phyloP scores from a whole-genome alignment of 106 monocot genomes.

The Chionographis japonica region DNA sequence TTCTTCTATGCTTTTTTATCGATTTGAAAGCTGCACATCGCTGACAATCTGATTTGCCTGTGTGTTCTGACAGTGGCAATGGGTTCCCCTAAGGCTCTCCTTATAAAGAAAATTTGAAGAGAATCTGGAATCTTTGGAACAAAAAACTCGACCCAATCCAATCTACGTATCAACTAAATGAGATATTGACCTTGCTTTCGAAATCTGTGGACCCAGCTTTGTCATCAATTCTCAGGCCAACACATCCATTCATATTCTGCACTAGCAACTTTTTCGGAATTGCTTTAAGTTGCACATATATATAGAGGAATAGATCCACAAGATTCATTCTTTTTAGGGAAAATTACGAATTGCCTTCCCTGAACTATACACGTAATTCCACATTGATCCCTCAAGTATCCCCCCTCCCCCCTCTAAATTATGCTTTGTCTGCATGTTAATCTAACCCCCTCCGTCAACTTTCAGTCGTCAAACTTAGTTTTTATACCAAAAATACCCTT shows the following conservation, averaged over 20 bases:
- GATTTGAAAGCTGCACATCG: background rate
- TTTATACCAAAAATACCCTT: no score
- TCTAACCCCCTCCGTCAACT: no score
- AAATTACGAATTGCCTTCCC: no score
- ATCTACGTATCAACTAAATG: conserved; percentile 37
- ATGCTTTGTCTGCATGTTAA: no score
- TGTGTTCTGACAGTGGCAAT: conserved; percentile 14
- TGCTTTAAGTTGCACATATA: conserved; percentile 35
- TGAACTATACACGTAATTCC: no score
- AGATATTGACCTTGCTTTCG: conserved; percentile 46
- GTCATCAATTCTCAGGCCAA: conserved; percentile 30
- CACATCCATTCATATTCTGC: conserved; percentile 45
- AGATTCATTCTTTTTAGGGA: conserved; percentile 1
- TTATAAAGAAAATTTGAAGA: conserved; percentile 45
- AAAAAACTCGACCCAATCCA: conserved; percentile 27
- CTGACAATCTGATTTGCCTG: conserved; percentile 19
- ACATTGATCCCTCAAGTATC: no score
- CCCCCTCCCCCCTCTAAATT: no score
- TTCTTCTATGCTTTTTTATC: conserved; percentile 2
- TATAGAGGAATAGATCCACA: conserved; percentile 32
- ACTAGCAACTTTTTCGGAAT: conserved; percentile 23
- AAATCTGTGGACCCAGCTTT: conserved; percentile 29
- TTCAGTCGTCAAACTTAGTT: no score
- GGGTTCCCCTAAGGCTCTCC: conserved; percentile 9
- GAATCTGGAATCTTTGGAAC: conserved; percentile 51